These are phyloP conservation scores for Thamnidium elegans DNA, from an alignment of 192 early-diverging fungal genomes.

Conservation along the genomic window DNA sequence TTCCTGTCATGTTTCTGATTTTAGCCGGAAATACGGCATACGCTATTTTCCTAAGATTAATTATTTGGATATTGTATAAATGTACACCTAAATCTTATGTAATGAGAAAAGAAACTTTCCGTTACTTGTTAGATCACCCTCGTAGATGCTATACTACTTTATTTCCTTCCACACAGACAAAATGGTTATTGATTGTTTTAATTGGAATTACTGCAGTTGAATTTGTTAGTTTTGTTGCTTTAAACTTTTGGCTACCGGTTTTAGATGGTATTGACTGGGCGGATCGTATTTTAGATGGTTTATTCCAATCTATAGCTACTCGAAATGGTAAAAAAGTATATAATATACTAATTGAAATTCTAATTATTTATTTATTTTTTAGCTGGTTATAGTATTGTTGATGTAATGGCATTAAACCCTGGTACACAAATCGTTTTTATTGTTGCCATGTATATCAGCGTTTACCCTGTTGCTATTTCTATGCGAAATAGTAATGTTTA, in stretches of 20 bases:
- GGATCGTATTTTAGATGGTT: conserved; percentile 29
- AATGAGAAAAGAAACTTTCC: conserved; percentile 28
- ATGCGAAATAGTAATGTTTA: conserved; percentile 40
- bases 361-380: neutral
- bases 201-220: conserved; percentile 32
- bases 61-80: conserved; percentile 32
- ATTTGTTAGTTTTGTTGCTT: conserved; percentile 22
- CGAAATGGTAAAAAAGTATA: conserved; percentile 21
- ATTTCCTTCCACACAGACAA: conserved; percentile 34
- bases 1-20: conserved; percentile 26
- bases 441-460: conserved; percentile 40
- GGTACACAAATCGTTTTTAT: conserved; percentile 31
- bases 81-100: conserved; percentile 17
- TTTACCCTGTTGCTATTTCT: conserved; percentile 38
- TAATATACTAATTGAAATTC: neutral
- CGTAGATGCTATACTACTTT: conserved; percentile 35
- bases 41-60: conserved; percentile 28
- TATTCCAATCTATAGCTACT: conserved; percentile 37
- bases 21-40: conserved; percentile 36
- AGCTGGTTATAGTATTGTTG: conserved; percentile 33
- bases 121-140: conserved; percentile 34
- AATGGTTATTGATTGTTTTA: conserved; percentile 31
- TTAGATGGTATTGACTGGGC: conserved; percentile 28
- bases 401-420: conserved; percentile 24
- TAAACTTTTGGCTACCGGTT: conserved; percentile 34